Evolutionary conservation across 2,329 filamentous ascomycete species (phyloP), one percentile per base, ranked within the genome.

Genomic region (Colletotrichum spaethianum): DNA sequence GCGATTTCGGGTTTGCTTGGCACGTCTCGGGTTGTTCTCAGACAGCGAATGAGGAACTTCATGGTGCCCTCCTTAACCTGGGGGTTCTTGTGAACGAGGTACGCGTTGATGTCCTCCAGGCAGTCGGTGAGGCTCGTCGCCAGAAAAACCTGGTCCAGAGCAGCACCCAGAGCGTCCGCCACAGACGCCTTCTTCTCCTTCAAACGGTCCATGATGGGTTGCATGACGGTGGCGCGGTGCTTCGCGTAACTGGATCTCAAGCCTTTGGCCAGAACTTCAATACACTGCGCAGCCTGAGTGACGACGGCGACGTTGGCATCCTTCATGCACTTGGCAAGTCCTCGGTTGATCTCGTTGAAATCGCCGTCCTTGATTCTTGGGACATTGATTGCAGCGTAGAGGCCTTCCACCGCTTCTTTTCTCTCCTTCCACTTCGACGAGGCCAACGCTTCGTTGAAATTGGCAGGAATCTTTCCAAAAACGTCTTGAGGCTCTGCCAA

Each of bases 341-440:
- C 92, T 73, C 94, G 90, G 67, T 94, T 91, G 75, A 98, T 88
- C 77, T 98, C 96, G 80, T 92, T 90, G 79, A 95, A 98, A 66
- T 94, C 93, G 8, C 91, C 94, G 76, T 98, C 96, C 81, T 98
- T 97, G 81, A 99, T 98, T 73, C 93, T 90, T 18, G 96, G 95
- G 50, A 97, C 92, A 77, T 97, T 97, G 67, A 97, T 83, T 3
- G 91, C 88, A 18, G 89, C 89, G 76, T 92, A 93, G 0, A 98
- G 87, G 12, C 90, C 94, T 73, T 99, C 96, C 3, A 98, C 87
- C 0, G 94, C 94, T 76, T 99, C 96, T 82, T 99, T 99, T 73
- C 96, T 89, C 76, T 99, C 97, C 80, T 99, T 99, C 96, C 96
- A 99, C 81, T 99, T 99, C 0, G 95, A 92, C 12, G 96, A 98